phyloP scores from a whole-genome alignment of 805 yeast species.

The Schwanniomyces polymorphus region DNA sequence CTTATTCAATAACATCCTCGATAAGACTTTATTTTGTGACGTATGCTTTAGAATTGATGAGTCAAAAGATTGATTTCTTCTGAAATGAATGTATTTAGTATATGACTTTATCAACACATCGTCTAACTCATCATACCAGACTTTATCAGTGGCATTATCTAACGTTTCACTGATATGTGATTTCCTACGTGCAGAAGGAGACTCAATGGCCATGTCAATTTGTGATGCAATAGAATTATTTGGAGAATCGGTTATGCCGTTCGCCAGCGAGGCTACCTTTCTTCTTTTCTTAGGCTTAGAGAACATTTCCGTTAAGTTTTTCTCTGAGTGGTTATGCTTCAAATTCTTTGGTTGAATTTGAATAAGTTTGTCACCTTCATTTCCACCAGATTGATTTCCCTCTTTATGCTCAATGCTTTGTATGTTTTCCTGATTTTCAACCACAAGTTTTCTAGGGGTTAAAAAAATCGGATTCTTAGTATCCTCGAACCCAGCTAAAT shows the following conservation, averaged over 20 bases:
- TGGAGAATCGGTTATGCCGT: conserved; percentile 26
- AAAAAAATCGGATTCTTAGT: conserved; percentile 19
- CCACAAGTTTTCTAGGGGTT: conserved; percentile 32
- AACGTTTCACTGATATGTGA: conserved; percentile 3
- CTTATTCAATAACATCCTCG: conserved; percentile 38
- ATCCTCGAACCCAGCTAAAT: conserved; percentile 25
- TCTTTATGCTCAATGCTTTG: not conserved
- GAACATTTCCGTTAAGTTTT: not conserved
- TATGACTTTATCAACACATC: conserved; percentile 34
- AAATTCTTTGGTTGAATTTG: conserved; percentile 6
- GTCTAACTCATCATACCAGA: conserved; percentile 38
- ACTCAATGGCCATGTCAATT: conserved; percentile 27
- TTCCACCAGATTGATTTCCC: not conserved
- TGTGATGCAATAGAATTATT: conserved; percentile 35
- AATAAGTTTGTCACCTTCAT: conserved; percentile 5
- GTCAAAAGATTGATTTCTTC: conserved; percentile 19
- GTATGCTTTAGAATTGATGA: conserved; percentile 28
- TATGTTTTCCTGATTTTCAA: not conserved
- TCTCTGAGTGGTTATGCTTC: not conserved
- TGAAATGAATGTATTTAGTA: conserved; percentile 32
- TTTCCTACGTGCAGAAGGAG: conserved; percentile 19
- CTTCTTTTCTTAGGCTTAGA: conserved; percentile 10
- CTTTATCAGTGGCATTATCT: conserved; percentile 16
- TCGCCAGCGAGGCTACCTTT: conserved; percentile 5
- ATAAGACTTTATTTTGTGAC: conserved; percentile 39